Evolutionary conservation across 2,329 filamentous ascomycete genomes (phyloP), one percentile per base, ranked within the genome.

Genomic region (Colletotrichum sp.): DNA sequence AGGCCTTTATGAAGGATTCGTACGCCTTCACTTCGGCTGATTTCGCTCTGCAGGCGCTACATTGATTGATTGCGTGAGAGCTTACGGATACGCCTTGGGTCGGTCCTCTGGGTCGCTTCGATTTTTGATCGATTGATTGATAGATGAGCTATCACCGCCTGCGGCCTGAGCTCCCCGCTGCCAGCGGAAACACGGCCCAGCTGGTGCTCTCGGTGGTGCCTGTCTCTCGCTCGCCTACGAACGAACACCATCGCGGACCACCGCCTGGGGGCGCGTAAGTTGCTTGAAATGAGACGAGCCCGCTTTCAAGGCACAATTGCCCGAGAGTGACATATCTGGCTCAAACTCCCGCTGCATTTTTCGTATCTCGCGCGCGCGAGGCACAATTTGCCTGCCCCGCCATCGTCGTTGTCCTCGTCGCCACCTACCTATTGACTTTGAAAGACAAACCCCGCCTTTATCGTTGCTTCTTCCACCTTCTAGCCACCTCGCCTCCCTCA

Each of bases 391-490:
- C 32, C 15, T 62, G 58, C 67, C 48, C 26, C 34, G 60, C 66
- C 21, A 48, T 24, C n/a, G 18, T 24, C 26, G 18, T 38, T 26
- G 43, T 26, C 43, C 8, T 10, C 64, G 38, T 26, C 68, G 58
- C 38, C 55, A 24, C 10, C 61, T 36, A 48, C 18, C 18, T 18
- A 21, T 1, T 1, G 12, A 52, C 61, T 21, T 34, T 61, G 0
- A 61, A 32, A 61, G 58, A 61, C 58, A 34, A 52, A 15, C 64
- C 69, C 69, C 21, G 24, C 32, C 58, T 34, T 34, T 13, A 21
- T 58, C 48, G 24, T 74, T 75, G 55, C 73, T 71, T 66, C 52
- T 75, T 71, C 36, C 58, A 58, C 9, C 58, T 66, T 64, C 30
- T 56, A 26, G 28, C 48, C 24, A 36, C 34, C n/a, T 70, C 16